Conservation (phyloP, 2,329 filamentous ascomycete species). For the Podosphaera xanthii region DNA sequence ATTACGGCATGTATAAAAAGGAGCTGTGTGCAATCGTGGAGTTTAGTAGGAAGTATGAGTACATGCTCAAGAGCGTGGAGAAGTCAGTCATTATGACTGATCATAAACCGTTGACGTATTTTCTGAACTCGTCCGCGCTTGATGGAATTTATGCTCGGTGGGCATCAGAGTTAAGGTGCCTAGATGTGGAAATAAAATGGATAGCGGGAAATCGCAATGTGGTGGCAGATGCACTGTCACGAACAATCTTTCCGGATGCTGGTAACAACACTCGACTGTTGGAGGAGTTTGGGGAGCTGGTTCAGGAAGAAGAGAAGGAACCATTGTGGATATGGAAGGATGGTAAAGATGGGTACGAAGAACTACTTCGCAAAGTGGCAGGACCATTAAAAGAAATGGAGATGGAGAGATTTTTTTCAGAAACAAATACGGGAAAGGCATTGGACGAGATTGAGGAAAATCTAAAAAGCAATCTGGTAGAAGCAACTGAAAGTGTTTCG, state of each 20-base stretch:
- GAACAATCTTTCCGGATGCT: neutral
- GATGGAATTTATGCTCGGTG: neutral
- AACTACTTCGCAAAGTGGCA: neutral
- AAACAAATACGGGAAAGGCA: too few species aligned
- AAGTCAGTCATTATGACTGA: neutral
- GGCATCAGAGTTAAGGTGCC: neutral
- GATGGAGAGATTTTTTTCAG: too few species aligned
- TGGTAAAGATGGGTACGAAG: neutral
- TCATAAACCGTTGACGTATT: neutral
- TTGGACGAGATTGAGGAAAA: too few species aligned
- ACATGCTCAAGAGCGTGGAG: neutral
- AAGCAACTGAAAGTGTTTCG: too few species aligned
- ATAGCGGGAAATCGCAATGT: neutral
- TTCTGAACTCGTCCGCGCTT: neutral
- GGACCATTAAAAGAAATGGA: too few species aligned
- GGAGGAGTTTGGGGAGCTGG: neutral
- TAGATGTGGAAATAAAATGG: neutral
- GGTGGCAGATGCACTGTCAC: neutral
- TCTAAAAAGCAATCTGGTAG: too few species aligned
- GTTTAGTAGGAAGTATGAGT: slow-evolving; percentile 3
- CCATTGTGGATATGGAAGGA: neutral
- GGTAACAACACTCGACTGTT: neutral
- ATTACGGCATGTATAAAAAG: slow-evolving; percentile 1
- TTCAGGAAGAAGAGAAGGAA: neutral
- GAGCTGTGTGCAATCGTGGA: neutral